A percentile compares a stretch with the other conserved stretches of the same genome.
Evolutionary conservation across 2,329 filamentous ascomycete species (phyloP).

Genomic region (Colletotrichum tropicicola): DNA sequence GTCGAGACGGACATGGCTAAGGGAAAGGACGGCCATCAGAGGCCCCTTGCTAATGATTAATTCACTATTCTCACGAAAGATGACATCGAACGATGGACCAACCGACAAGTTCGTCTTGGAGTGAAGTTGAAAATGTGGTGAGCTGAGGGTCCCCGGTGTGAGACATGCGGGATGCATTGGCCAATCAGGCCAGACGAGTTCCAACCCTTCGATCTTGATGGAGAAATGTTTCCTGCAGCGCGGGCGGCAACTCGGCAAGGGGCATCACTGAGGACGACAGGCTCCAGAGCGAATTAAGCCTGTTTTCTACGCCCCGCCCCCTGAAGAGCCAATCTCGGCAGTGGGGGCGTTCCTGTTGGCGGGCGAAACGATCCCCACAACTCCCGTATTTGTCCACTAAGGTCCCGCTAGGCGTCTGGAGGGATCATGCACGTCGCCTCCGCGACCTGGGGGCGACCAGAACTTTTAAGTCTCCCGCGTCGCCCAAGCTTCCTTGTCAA

Average conservation of each 20-base stretch:
- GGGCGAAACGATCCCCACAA: conserved; percentile 7
- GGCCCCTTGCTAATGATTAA: neutral
- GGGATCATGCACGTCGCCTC: conserved; percentile 21
- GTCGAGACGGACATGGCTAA: neutral
- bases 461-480: conserved; percentile 13
- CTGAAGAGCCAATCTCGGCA: conserved; percentile 25
- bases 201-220: neutral
- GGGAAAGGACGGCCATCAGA: neutral
- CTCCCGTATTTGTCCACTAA: neutral
- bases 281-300: conserved; percentile 21
- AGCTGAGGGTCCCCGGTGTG: neutral
- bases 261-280: neutral
- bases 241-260: conserved; percentile 10
- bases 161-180: neutral
- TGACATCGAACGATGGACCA: neutral
- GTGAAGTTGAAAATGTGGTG: neutral
- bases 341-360: neutral
- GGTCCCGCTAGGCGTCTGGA: neutral
- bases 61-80: neutral
- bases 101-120: neutral
- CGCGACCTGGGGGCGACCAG: conserved; percentile 10
- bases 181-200: conserved; percentile 9
- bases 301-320: conserved; percentile 11
- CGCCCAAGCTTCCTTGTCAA: conserved; percentile 10
- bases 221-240: conserved; percentile 4